A percentile compares a stretch with the other conserved stretches of the same genome.
Conservation (phyloP, 2,329 filamentous ascomycete genomes). For the Paraphoma sp. region DNA sequence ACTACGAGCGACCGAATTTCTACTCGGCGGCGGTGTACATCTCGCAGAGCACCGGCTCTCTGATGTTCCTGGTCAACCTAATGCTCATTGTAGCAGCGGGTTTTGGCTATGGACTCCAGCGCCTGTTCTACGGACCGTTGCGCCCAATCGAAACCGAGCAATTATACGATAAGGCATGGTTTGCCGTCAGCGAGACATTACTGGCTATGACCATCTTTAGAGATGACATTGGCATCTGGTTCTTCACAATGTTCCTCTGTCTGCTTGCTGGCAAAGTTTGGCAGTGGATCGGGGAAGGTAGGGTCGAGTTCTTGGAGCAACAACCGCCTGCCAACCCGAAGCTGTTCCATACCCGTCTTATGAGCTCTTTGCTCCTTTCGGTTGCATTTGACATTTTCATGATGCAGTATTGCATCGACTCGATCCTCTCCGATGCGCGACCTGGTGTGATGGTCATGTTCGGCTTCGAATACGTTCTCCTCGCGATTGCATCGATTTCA, state of each 20-base stretch:
- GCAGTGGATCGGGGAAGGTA: constrained; percentile 96
- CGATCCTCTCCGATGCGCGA: constrained; percentile 84
- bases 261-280: constrained; percentile 95
- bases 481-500: constrained; percentile 80
- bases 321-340: constrained; percentile 88
- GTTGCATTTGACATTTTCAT: constrained; percentile 81
- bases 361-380: constrained; percentile 78
- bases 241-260: constrained; percentile 93
- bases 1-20: constrained; percentile 95
- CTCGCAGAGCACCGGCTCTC: constrained; percentile 92
- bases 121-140: constrained; percentile 86
- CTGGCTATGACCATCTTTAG: constrained; percentile 98
- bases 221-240: constrained; percentile 92
- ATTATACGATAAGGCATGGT: constrained; percentile 97
- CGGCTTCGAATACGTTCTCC: constrained; percentile 92
- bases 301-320: constrained; percentile 93
- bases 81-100: constrained; percentile 80
- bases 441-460: constrained; percentile 99
- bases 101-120: constrained; percentile 85
- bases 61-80: constrained; percentile 93
- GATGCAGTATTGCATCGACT: constrained; percentile 80
- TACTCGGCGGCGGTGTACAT: constrained; percentile 98
- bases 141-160: constrained; percentile 96
- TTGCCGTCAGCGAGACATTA: constrained; percentile 94
- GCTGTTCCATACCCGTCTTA: constrained; percentile 84